Evolutionary conservation across 2,329 filamentous ascomycete genomes (phyloP).

Genomic region (Colletotrichum kahawae): DNA sequence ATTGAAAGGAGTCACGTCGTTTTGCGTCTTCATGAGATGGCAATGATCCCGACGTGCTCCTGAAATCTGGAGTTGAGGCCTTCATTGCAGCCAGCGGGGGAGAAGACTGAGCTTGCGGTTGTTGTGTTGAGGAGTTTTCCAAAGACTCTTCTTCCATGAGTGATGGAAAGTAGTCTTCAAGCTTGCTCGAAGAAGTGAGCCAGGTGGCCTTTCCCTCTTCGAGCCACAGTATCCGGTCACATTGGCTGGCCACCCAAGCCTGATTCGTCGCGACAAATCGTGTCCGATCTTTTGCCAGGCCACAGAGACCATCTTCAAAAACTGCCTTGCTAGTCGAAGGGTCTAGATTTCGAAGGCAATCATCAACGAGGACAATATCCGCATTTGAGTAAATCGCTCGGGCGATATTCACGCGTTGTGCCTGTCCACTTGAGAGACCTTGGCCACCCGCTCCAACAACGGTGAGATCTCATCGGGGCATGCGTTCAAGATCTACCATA

Average conservation of each 20-base stretch:
- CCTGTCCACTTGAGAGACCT: constrained; percentile 79
- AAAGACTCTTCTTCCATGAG: not conserved
- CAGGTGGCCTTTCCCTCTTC: not conserved
- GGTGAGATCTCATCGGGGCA: constrained; percentile 45
- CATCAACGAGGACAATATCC: not conserved
- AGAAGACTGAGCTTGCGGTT: not conserved
- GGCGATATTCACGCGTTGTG: constrained; percentile 81
- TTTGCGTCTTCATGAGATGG: not conserved
- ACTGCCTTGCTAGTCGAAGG: not conserved
- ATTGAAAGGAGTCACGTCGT: not conserved
- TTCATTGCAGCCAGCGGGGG: not conserved
- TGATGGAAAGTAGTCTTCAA: not conserved
- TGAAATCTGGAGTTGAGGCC: not conserved
- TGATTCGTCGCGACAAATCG: not conserved
- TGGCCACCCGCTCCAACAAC: constrained; percentile 78
- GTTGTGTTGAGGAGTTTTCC: not conserved
- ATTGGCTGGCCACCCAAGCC: not conserved
- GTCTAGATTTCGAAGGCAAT: not conserved
- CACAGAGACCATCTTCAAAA: not conserved
- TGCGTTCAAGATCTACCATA: not conserved
- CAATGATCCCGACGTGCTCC: not conserved
- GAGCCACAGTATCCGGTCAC: not conserved
- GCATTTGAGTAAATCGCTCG: constrained; percentile 60
- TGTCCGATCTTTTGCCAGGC: not conserved
- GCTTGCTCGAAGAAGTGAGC: not conserved